Evolutionary conservation across 2,329 filamentous ascomycete genomes (phyloP).

Genomic region (Zelopaecilomyces penicillatus): DNA sequence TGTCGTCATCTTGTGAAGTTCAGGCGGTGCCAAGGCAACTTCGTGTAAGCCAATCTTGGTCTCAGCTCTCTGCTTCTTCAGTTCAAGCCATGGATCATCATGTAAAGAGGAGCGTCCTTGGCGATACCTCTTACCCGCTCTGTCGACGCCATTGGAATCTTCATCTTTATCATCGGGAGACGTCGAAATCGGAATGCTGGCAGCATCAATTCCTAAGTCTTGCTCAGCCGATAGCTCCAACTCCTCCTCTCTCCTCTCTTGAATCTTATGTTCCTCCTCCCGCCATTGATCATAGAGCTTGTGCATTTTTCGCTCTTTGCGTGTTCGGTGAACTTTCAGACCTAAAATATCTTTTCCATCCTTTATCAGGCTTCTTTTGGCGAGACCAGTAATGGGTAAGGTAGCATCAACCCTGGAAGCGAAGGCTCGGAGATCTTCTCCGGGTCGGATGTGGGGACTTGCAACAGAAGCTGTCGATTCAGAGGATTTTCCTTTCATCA

Average conservation of each 20-base stretch:
- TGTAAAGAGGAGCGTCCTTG: conserved; percentile 40
- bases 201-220: conserved; percentile 52
- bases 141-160: conserved; percentile 20
- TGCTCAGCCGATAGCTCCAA: conserved; percentile 54
- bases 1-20: conserved; percentile 45
- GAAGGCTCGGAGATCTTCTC: conserved; percentile 78
- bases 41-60: conserved; percentile 43
- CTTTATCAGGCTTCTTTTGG: conserved; percentile 49
- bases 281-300: conserved; percentile 73
- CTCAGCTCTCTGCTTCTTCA: conserved; percentile 59
- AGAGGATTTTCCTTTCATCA: conserved; percentile 14
- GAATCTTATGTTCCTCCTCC: conserved; percentile 55
- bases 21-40: conserved; percentile 68
- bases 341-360: conserved; percentile 56
- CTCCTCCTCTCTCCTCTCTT: conserved; percentile 58
- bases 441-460: conserved; percentile 65
- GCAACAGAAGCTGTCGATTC: conserved; percentile 23
- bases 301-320: conserved; percentile 76
- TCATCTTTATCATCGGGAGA: conserved; percentile 35
- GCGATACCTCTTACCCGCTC: conserved; percentile 26
- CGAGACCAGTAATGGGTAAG: conserved; percentile 65
- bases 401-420: conserved; percentile 74
- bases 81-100: conserved; percentile 65
- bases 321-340: conserved; percentile 61
- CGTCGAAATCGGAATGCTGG: conserved; percentile 31